Evolutionary conservation across 768 basidiomycete species (phyloP), one percentile per base, ranked within the genome.

Genomic region (Lactarius sp.): DNA sequence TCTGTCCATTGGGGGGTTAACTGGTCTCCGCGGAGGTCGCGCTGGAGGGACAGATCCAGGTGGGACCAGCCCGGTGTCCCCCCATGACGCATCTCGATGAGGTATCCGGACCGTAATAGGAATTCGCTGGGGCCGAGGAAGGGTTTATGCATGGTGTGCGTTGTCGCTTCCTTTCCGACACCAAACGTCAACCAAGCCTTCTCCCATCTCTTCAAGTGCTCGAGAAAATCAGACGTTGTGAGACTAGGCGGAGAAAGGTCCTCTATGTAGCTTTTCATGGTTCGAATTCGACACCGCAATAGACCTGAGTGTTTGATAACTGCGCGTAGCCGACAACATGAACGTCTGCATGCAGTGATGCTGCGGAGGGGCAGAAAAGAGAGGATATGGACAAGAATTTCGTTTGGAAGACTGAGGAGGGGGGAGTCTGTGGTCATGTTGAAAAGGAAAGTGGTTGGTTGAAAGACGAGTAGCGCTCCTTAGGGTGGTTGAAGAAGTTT

Each of bases 341-440:
- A 55, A 13, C 47, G 49, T 31, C 46, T 44, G 53, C 63, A 64
- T 33, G 53, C 39, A 8, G 34, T 27, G 58, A 64, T 55, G 16
- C 33, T 52, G 18, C 31, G 58, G 36, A 31, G 47, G 9, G 63
- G 55, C 14, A 64, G 33, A 9, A 20, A 44, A 6, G 52, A 33
- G 22, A 64, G 9, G 39, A 64, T 60, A 14, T 37, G 46, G 22
- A 59, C 5, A 3, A 64, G 58, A 10, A 64, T 20, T 37, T 64
- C 63, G 47, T 34, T 20, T 12, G 63, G 63, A 14, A 64, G 59
- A 27, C 41, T 6, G 8, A 60, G 63, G 16, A 64, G 47, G 10
- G 49, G 59, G 36, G 20, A 18, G 51, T 6, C 27, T 37, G 60
- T 51, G 39, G 20, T 56, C 47, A 42, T 33, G 49, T 36, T 33